These are phyloP conservation scores for Polytrichum commune DNA, from an alignment of 225 moss, liverwort and hornwort genomes.

Conservation along the genomic window DNA sequence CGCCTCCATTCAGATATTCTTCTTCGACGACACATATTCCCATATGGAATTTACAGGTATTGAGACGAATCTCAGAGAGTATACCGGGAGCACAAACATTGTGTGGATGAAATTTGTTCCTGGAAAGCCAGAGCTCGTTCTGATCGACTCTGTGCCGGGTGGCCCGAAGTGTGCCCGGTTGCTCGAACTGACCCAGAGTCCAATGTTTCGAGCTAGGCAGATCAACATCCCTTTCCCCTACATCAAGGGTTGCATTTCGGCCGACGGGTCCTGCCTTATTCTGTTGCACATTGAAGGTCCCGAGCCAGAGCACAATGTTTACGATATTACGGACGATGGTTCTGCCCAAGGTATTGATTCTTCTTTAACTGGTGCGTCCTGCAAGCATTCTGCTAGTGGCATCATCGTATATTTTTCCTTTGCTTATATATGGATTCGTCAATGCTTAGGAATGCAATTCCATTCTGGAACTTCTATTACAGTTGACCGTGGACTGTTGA, in stretches of 20 bases:
- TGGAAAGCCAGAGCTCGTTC: conserved; percentile 42
- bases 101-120: conserved; percentile 60
- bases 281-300: conserved; percentile 12
- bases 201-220: conserved; percentile 39
- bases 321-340: too few species aligned
- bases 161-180: conserved; percentile 9
- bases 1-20: conserved; percentile 11
- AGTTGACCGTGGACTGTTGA: too few species aligned
- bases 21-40: conserved; percentile 36
- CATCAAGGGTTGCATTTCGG: conserved; percentile 31
- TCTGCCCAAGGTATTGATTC: too few species aligned
- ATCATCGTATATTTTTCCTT: too few species aligned
- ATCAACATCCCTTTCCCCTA: conserved; percentile 21
- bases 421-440: too few species aligned
- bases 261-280: conserved; percentile 51
- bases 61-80: conserved; percentile 22
- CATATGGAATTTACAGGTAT: conserved; percentile 35
- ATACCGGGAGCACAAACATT: conserved; percentile 11
- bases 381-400: too few species aligned
- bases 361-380: too few species aligned
- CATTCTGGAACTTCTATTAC: too few species aligned
- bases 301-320: too few species aligned
- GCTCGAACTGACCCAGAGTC: conserved; percentile 34
- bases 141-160: conserved; percentile 29
- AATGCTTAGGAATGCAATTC: too few species aligned